These are phyloP conservation scores for Ogataea polymorpha DNA, from an alignment of 805 yeast genomes.

Conservation along the genomic window DNA sequence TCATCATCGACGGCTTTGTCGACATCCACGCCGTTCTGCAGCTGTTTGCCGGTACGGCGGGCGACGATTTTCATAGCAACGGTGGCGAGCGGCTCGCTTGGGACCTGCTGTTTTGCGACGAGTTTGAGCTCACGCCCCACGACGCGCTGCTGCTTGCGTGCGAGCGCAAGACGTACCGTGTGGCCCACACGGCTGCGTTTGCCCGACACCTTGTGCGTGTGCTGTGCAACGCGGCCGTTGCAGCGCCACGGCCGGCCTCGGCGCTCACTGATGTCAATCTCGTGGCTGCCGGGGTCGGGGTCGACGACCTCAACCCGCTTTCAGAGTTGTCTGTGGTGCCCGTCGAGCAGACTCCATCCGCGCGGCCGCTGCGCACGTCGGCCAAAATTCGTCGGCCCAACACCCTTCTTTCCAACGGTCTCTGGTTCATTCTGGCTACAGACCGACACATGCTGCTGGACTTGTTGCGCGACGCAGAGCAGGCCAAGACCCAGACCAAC, in stretches of 20 bases:
- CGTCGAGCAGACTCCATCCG: constrained; percentile 20
- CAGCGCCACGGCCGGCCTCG: constrained; percentile 7
- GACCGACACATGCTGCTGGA: constrained; percentile 20
- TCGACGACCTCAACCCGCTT: constrained; percentile 26
- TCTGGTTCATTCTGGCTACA: constrained; percentile 24
- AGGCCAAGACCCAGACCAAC: constrained; percentile 13
- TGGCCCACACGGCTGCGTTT: constrained; percentile 16
- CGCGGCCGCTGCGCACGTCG: constrained; percentile 5
- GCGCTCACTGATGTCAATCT: constrained; percentile 18
- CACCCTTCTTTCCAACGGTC: constrained; percentile 16
- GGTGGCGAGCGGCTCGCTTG: constrained; percentile 20
- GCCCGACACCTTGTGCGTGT: constrained; percentile 16
- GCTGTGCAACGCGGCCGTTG: constrained; percentile 7
- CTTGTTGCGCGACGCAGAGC: constrained; percentile 14
- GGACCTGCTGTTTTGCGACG: constrained; percentile 27
- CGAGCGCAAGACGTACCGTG: constrained; percentile 17
- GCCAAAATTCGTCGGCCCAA: constrained; percentile 8
- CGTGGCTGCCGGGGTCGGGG: constrained; percentile 21
- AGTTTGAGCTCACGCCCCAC: constrained; percentile 14
- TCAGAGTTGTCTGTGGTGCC: constrained; percentile 25
- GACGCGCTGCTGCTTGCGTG: constrained; percentile 18
- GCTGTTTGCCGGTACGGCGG: constrained; percentile 20
- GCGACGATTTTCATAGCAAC: constrained; percentile 19
- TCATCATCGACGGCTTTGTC: constrained; percentile 38
- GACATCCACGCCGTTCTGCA: constrained; percentile 34